Evolutionary conservation across 2,329 filamentous ascomycete species (phyloP), one percentile per base, ranked within the genome.

Genomic region (Paracorniculantispora psalliotae): DNA sequence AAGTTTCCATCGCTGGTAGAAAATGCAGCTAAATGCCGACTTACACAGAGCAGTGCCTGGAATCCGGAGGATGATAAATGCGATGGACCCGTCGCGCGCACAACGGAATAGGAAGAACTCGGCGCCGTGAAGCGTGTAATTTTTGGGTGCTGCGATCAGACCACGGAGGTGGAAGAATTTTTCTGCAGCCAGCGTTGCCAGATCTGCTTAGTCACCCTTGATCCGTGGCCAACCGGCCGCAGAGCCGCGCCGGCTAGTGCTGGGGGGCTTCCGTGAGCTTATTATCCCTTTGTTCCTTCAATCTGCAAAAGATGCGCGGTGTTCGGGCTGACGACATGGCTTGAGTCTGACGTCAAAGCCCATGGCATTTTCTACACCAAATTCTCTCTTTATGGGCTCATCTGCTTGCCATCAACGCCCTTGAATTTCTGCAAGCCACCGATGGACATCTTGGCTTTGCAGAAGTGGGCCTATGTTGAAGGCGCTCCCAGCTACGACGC

Each of bases 61-160:
- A 64, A 59, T 65, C 67, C 72, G 73, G 73, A 74, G 64, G 71
- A 73, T 72, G 72, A 73, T 75, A 75, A 75, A 75, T 75, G 73
- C 72, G 72, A 75, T 69, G 71, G 71, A 68, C 69, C 72, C 64
- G 67, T 67, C 66, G 62, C 64, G 67, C 65, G 71, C 67, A 23
- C 39, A 70, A 75, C 75, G 75, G 75, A 77, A 74, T 70, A 77
- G 75, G 75, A 77, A 77, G 75, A 77, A 77, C 75, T 75, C 74
- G 70, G 70, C 68, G 65, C 68, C 71, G 64, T 64, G 62, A 59
- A 59, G 57, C 55, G 59, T 56, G 48, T 61, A 57, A 23, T 54
- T 64, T 61, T 58, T 50, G 49, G 53, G 53, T 57, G 43, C 25
- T 61, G 60, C 56, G 30, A 57, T 59, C 50, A 57, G 57, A 52